A percentile compares a stretch with the other conserved stretches of the same genome.
phyloP scores from a whole-genome alignment of 345 rosid species.

The Psidium friedrichsthalianum region DNA sequence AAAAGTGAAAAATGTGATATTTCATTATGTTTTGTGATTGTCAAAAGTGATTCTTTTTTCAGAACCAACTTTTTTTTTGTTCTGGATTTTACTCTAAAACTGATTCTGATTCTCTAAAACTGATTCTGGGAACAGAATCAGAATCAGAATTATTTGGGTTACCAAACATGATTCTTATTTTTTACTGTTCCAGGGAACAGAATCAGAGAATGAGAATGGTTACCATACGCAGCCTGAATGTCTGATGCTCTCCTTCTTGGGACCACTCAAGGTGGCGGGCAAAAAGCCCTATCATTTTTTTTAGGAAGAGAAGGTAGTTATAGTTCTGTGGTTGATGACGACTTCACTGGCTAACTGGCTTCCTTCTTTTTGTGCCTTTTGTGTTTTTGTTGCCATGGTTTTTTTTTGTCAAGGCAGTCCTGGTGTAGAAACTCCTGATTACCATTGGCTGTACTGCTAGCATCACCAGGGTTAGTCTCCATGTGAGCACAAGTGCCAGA shows the following conservation, averaged over 20 bases:
- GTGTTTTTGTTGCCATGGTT: conserved; percentile 49
- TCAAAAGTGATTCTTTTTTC: too few species aligned
- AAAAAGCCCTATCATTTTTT: conserved; percentile 43
- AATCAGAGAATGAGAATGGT: too few species aligned
- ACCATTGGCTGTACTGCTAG: conserved; percentile 50
- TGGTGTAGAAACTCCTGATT: conserved; percentile 43
- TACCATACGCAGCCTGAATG: too few species aligned
- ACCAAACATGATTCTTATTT: too few species aligned
- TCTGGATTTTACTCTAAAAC: too few species aligned
- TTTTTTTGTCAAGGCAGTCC: conserved; percentile 44
- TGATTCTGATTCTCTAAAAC: too few species aligned
- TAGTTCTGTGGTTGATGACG: conserved; percentile 57
- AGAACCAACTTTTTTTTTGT: too few species aligned
- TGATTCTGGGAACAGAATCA: too few species aligned
- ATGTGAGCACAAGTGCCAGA: conserved; percentile 35
- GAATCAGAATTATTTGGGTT: too few species aligned
- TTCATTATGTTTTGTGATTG: too few species aligned
- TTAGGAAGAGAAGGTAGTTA: conserved; percentile 64
- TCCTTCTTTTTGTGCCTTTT: conserved; percentile 58
- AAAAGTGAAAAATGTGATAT: too few species aligned
- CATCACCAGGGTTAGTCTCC: conserved; percentile 51
- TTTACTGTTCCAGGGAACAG: too few species aligned
- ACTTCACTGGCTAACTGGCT: conserved; percentile 66
- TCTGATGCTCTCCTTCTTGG: conserved; percentile 38
- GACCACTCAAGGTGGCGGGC: conserved; percentile 40